Percentiles rank a stretch among this genome's conserved stretches.
Conservation (phyloP, 805 yeast genomes). For the Ogataea ramenticola region DNA sequence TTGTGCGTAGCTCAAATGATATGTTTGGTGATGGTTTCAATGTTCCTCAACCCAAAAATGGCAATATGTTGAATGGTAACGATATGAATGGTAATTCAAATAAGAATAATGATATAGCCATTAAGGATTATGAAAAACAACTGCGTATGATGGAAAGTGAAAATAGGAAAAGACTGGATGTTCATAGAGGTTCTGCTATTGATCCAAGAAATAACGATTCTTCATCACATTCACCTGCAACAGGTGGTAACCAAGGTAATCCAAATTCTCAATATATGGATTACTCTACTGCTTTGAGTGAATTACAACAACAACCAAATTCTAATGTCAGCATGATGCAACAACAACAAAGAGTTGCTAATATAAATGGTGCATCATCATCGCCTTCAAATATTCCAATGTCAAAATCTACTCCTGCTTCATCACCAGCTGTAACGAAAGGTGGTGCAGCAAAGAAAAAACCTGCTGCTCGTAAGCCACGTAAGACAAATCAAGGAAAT, state of each 20-base stretch:
- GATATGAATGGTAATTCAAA: slow-evolving; percentile 11
- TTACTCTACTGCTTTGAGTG: slow-evolving; percentile 14
- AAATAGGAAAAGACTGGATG: slow-evolving; percentile 60
- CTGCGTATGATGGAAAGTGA: slow-evolving; percentile 68
- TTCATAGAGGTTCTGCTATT: slow-evolving; percentile 34
- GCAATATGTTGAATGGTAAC: slow-evolving; percentile 10
- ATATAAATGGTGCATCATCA: not conserved
- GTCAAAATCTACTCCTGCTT: slow-evolving; percentile 1
- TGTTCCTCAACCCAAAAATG: not conserved
- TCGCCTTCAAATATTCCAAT: not conserved
- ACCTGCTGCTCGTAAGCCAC: slow-evolving; percentile 15
- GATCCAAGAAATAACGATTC: slow-evolving; percentile 6
- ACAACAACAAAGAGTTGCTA: not conserved
- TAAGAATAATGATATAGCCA: slow-evolving; percentile 31
- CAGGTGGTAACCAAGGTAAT: slow-evolving; percentile 7
- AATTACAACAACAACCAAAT: slow-evolving; percentile 13
- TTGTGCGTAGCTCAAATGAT: slow-evolving; percentile 10
- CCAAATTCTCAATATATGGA: slow-evolving; percentile 13
- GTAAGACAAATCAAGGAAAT: slow-evolving; percentile 9
- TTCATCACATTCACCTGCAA: slow-evolving; percentile 4
- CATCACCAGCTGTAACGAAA: slow-evolving; percentile 1
- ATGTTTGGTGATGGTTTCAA: slow-evolving; percentile 11
- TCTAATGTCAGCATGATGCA: slow-evolving; percentile 2
- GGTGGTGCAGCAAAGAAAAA: slow-evolving; percentile 9
- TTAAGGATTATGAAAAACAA: slow-evolving; percentile 80